Evolutionary conservation across 768 basidiomycete species (phyloP), one percentile per base, ranked within the genome.

Genomic region (Floccularia luteovirens): DNA sequence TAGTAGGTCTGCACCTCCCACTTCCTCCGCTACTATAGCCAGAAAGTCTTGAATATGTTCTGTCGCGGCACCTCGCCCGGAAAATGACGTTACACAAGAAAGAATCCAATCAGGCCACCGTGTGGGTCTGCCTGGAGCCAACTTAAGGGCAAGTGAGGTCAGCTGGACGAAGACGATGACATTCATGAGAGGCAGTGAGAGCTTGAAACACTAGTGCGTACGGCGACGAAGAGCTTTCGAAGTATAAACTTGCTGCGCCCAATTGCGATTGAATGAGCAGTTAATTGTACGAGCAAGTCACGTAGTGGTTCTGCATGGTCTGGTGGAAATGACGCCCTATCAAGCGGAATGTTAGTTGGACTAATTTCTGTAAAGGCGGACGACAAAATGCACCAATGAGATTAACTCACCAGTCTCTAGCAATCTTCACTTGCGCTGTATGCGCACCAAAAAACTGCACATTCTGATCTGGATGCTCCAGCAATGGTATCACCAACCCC

Each of bases 381-480:
- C 25, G 14, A 13, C 2, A 20, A 10, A 20, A 11, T 11, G 33
- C 11, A n/a, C n/a, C n/a, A n/a, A n/a, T n/a, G n/a, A n/a, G n/a
- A n/a, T n/a, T n/a, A 36, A 58, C 74, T 47, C 56, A 92, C 91
- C 91, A 94, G 57, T 94, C 92, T 47, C 92, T 68, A 11, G 85
- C 79, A 47, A 94, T 90, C 73, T 97, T 97, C 45, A 93, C 87
- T 54, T 93, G 90, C 2, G 84, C 77, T 0, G 90, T 96, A 51
- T 96, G 92, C 3, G 92, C 91, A 2, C 91, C 90, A 53, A 90
- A 94, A 70, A 94, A 97, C 56, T 92, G 86, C 7, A 94, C 88
- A 52, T 90, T 90, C 38, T 72, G 70, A 58, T 93, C 84, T 21
- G 67, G 61, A 51, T 83, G 69, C 11, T 79, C 69, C 19, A 91